A percentile compares a stretch with the other conserved stretches of the same genome.
Conservation (phyloP, 257 asterid genomes). For the Jaltomata sinuosa region DNA sequence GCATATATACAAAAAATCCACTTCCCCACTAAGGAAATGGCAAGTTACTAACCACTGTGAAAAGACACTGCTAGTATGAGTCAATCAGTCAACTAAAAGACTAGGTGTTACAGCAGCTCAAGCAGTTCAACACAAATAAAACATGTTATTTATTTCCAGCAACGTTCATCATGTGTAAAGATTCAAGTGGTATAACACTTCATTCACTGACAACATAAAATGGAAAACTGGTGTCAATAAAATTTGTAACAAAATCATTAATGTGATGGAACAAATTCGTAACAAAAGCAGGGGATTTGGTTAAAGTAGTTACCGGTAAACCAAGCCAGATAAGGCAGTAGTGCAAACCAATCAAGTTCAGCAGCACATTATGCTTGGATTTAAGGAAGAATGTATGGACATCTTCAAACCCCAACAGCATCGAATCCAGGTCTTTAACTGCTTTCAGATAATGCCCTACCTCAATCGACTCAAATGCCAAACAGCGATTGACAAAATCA, state of each 20-base stretch:
- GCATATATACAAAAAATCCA: neutral
- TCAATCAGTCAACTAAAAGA: neutral
- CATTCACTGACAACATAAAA: neutral
- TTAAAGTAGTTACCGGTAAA: conserved; percentile 35
- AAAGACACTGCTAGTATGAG: neutral
- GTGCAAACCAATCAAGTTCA: conserved; percentile 76
- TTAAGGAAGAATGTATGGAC: conserved; percentile 53
- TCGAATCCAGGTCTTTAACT: conserved; percentile 32
- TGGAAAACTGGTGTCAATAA: neutral
- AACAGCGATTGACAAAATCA: conserved; percentile 35
- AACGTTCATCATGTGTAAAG: neutral
- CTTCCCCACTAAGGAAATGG: neutral
- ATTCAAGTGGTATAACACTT: neutral
- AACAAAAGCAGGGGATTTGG: neutral
- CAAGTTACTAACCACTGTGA: neutral
- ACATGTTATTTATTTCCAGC: neutral
- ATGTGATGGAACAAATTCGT: neutral
- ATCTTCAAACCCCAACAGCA: conserved; percentile 64
- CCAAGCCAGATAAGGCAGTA: conserved; percentile 60
- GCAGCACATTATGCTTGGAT: conserved; percentile 47
- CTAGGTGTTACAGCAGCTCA: neutral
- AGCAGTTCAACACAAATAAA: neutral
- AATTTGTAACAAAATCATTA: neutral
- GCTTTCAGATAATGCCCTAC: conserved; percentile 63
- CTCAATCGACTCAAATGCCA: conserved; percentile 65